Evolutionary conservation across 371 early-diverging fungal genomes (phyloP), one percentile per base, ranked within the genome.

Genomic region (Circinella umbellata): DNA sequence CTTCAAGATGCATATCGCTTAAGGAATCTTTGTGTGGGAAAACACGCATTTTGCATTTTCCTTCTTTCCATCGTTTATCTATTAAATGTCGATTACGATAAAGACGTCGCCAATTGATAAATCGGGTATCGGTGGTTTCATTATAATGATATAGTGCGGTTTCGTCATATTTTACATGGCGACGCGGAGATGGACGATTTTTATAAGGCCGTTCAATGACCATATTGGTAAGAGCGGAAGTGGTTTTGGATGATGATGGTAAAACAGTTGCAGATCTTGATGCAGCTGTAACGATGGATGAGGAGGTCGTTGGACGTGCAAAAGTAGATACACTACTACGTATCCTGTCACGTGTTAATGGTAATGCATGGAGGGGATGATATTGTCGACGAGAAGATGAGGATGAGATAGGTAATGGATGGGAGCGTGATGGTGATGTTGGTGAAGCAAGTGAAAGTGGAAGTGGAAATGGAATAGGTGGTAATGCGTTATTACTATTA

Each of bases 1-100:
- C 91, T 67, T 98, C 99, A 0, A 82, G 69, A 73, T 99, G 99
- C 37, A 97, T 92, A 34, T 82, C 80, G 3, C 61, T 17, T 62
- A 36, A 54, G 3, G 60, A 11, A n/a, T 61, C 63, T 35, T 66
- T 62, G 54, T 63, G 63, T 53, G 91, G 88, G 42, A 93, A 85
- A 13, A 83, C 79, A 36, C 83, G 79, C 15, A 86, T 78, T 10
- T 81, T 83, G 64, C 82, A 90, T 57, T 78, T 73, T 4, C 93
- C 95, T 14, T 75, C 69, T 14, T 75, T 77, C 94, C 96, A 96
- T 67, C 94, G 90, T 15, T 67, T 74, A 54, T 88, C 85, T 39
- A 94, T 78, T 46, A 76, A 37, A 20, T 65, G 71, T 61, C 91
- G 82, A 59, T 91, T 87, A 34, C 79, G 82, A 68, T 90, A 94